Evolutionary conservation across 176 grass and related monocot genomes (phyloP).

Genomic region (Phyllostachys edulis): DNA sequence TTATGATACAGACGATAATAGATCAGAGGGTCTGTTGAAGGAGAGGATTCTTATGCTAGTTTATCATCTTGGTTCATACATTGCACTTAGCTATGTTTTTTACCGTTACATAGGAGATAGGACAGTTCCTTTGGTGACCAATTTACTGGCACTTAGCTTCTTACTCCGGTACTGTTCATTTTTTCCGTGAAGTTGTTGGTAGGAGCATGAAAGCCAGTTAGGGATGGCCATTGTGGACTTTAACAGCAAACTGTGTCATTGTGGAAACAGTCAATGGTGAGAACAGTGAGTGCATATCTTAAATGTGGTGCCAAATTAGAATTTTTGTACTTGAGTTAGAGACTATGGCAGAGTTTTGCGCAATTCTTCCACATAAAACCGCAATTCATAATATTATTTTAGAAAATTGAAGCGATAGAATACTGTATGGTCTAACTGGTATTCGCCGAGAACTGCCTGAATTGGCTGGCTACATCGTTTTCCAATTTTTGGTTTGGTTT

Average conservation of each 20-base stretch:
- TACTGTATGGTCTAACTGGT: neutral
- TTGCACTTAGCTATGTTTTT: neutral
- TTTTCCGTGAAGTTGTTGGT: neutral
- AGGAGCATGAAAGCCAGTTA: neutral
- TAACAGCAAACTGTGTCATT: too few relatives aligned
- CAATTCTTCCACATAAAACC: neutral
- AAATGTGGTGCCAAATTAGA: too few relatives aligned
- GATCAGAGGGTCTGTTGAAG: neutral
- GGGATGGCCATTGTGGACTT: too few relatives aligned
- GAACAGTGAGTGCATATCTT: too few relatives aligned
- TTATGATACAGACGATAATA: neutral
- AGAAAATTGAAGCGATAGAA: neutral
- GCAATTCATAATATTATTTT: neutral
- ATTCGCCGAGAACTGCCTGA: neutral
- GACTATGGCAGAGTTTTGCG: neutral
- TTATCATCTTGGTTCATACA: neutral
- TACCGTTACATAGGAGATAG: neutral
- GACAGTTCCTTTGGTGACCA: neutral
- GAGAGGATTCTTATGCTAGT: conserved; percentile 12
- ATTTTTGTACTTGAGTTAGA: neutral
- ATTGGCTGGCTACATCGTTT: neutral
- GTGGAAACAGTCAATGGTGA: too few relatives aligned
- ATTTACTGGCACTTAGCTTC: neutral
- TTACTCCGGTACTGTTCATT: neutral
- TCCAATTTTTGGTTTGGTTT: neutral